Percentiles rank a stretch among this genome's conserved stretches.
These are phyloP conservation scores for Trichoderma endophyticum DNA, from an alignment of 2,329 filamentous ascomycete species.

Conservation along the genomic window DNA sequence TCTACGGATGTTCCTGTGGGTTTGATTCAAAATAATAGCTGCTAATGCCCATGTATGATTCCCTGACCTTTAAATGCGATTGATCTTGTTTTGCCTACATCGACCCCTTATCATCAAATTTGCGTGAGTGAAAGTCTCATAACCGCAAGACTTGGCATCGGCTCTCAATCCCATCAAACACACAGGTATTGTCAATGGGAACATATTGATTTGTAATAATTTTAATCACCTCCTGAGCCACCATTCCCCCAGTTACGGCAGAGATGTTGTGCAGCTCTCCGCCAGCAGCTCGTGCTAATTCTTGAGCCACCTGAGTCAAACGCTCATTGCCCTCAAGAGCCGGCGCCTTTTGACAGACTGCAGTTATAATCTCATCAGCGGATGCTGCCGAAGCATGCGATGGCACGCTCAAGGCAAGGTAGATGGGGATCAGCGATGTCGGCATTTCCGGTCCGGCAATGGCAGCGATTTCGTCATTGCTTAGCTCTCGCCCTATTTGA, in stretches of 20 bases:
- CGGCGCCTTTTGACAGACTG: slow-evolving; percentile 42
- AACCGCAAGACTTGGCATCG: slow-evolving; percentile 57
- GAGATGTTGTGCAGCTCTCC: slow-evolving; percentile 92
- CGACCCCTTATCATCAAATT: background rate
- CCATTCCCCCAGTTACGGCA: slow-evolving; percentile 81
- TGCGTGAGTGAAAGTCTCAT: background rate
- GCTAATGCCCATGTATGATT: background rate
- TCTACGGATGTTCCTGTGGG: background rate
- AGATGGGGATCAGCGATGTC: slow-evolving; percentile 64
- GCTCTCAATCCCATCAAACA: slow-evolving; percentile 66
- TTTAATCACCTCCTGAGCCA: slow-evolving; percentile 97
- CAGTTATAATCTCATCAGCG: slow-evolving; percentile 52
- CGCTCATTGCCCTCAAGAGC: slow-evolving; percentile 49
- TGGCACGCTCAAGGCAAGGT: slow-evolving; percentile 60
- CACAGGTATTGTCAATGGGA: slow-evolving; percentile 66
- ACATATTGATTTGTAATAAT: slow-evolving; percentile 72
- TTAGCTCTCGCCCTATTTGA: slow-evolving; percentile 50
- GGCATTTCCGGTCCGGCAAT: slow-evolving; percentile 45
- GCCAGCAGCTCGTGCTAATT: slow-evolving; percentile 72
- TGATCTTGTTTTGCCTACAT: background rate
- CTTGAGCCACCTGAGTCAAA: slow-evolving; percentile 55
- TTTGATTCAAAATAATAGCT: background rate
- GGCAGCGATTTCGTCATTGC: slow-evolving; percentile 52
- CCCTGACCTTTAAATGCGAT: background rate
- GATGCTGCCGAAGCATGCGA: slow-evolving; percentile 44